Conservation (phyloP, 2,329 filamentous ascomycete genomes). For the Calonectria pauciramosa region DNA sequence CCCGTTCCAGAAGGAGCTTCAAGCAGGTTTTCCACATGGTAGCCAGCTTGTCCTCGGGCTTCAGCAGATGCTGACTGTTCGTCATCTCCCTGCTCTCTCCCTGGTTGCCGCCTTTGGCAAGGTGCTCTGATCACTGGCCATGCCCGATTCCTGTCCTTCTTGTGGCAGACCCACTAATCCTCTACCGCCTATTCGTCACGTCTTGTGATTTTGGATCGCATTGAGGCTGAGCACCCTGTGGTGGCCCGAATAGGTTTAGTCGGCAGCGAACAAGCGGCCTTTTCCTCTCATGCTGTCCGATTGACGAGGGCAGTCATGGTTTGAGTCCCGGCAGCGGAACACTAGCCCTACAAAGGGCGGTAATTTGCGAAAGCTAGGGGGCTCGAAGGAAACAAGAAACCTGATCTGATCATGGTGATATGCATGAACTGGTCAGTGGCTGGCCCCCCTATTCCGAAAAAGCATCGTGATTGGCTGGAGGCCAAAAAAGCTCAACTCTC, state of each 20-base stretch:
- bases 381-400: conserved; percentile 1
- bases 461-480: conserved; percentile 24
- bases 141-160: conserved; percentile 1
- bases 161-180: neutral
- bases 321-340: conserved; percentile 10
- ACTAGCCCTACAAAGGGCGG: neutral
- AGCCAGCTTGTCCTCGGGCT: neutral
- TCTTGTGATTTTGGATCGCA: conserved; percentile 24
- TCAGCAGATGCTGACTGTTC: neutral
- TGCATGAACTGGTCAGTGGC: conserved; percentile 16
- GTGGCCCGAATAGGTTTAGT: conserved; percentile 28
- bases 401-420: conserved; percentile 18
- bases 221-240: conserved; percentile 38
- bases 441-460: neutral
- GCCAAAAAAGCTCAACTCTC: conserved; percentile 22
- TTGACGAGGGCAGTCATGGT: conserved; percentile 9
- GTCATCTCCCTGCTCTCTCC: conserved; percentile 8
- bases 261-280: neutral
- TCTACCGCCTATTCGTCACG: conserved; percentile 10
- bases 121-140: neutral
- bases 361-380: neutral
- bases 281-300: neutral
- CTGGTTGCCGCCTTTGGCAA: conserved; percentile 7
- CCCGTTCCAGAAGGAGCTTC: conserved; percentile 16
- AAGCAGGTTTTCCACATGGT: neutral